These are phyloP conservation scores for Chlamydomonas sphaeroides DNA, from an alignment of 139 green algal species.

Conservation along the genomic window DNA sequence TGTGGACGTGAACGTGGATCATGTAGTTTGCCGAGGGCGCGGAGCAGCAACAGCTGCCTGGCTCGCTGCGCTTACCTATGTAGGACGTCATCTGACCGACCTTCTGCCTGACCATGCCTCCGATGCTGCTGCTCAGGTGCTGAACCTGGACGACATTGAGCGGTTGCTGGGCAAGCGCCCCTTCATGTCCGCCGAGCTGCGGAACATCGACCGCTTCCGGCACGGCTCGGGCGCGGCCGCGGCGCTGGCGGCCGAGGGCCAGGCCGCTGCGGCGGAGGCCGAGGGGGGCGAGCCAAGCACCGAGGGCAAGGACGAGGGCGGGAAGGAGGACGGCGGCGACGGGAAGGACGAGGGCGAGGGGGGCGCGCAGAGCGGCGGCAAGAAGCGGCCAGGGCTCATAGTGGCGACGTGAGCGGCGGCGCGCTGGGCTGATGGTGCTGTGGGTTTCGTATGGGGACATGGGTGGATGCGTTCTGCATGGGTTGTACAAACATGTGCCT, in stretches of 20 bases:
- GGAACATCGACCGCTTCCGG: conserved; percentile 97
- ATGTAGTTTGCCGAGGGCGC: no score
- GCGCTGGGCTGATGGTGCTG: no score
- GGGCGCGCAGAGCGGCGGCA: background rate
- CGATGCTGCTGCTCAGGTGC: conserved; percentile 67
- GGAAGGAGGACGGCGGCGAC: background rate
- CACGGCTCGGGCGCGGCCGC: background rate
- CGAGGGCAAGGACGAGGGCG: background rate
- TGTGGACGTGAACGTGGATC: no score
- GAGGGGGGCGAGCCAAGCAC: no score
- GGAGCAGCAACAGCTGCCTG: no score
- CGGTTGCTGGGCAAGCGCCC: conserved; percentile 91
- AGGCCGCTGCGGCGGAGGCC: background rate
- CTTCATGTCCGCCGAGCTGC: conserved; percentile 84
- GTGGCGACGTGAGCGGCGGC: conserved; percentile 23
- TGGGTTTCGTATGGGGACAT: no score
- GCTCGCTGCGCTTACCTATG: no score
- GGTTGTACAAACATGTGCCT: no score
- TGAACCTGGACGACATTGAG: conserved; percentile 91
- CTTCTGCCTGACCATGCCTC: background rate
- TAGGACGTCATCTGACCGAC: background rate
- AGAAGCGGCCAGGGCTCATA: background rate
- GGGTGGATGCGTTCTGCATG: no score
- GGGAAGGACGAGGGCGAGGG: background rate
- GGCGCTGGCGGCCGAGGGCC: background rate